Base-by-base conservation (phyloP, 306 rosid genomes). In the Lagenaria siceraria region DNA sequence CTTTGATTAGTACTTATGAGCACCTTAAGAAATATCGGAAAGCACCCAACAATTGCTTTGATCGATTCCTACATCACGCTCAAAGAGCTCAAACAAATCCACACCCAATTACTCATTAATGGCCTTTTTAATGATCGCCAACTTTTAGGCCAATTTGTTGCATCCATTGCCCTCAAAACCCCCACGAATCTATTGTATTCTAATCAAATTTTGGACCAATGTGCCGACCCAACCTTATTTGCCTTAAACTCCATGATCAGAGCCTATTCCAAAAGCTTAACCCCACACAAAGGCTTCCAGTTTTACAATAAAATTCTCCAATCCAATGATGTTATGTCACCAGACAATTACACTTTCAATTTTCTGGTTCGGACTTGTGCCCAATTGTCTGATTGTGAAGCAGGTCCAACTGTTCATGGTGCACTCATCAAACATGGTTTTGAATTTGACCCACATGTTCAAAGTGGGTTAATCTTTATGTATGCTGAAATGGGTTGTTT, bases 231-330 rank as follows among this genome's bases (percentile, higher is more conserved):
- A 52, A 82, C 82, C n/a, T n/a, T n/a, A n/a, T n/a, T n/a, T n/a
- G n/a, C n/a, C n/a, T n/a, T n/a, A n/a, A 89, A 91, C 87, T 86
- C 92, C 81, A 78, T 89, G 85, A 89, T 89, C 82, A 86, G 92
- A 70, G 90, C 89, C 53, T 83, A 80, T 48, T 91, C 91, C 78
- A 91, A 81, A 43, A 80, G 85, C 84, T 46, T 88, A 61, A 74
- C 81, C 6, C 97, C 94, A 8, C n/a, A 58, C 10, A 77, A 68
- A 76, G 83, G 92, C 77, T 86, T 88, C 65, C 56, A 77, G 5
- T 85, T 87, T 17, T 91, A 81, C 85, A 55, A 60, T 64, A 27
- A 60, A 48, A 87, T 89, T 78, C 84, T 84, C 24, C 75, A 43
- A 5, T 84, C 87, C 2, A 33, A 25, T 33, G 5, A 43, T 78